These are phyloP conservation scores for Pilasporangium apinafurcum DNA, from an alignment of 352 stramenopile genomes.

Conservation along the genomic window DNA sequence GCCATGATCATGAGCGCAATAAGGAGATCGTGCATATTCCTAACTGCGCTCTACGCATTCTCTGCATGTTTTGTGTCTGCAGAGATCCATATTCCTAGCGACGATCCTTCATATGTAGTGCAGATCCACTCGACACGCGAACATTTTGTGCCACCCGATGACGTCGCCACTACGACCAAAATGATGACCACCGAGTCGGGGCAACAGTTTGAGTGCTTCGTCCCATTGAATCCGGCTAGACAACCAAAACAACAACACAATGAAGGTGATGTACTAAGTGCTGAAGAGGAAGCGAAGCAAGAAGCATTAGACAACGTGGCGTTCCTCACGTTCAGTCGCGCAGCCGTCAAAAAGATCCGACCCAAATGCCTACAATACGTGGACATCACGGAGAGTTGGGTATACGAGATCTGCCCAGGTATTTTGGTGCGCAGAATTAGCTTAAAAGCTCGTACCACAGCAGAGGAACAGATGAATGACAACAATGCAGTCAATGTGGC, in stretches of 20 bases:
- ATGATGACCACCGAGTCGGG: conserved; percentile 60
- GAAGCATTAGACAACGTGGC: too few species aligned
- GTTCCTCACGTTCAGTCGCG: conserved; percentile 46
- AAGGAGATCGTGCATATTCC: too few species aligned
- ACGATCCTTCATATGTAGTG: conserved; percentile 56
- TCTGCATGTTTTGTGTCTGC: conserved; percentile 4
- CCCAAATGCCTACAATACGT: conserved; percentile 63
- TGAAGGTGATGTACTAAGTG: background rate
- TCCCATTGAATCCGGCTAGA: conserved; percentile 27
- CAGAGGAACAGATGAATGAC: too few species aligned
- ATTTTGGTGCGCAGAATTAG: conserved; percentile 48
- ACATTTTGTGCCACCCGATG: conserved; percentile 13
- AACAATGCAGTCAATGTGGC: conserved; percentile 1
- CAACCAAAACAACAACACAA: background rate
- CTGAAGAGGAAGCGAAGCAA: conserved; percentile 2
- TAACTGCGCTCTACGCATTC: too few species aligned
- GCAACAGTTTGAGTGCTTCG: conserved; percentile 68
- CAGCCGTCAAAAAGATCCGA: conserved; percentile 43
- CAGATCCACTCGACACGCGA: conserved; percentile 51
- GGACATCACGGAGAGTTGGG: conserved; percentile 33
- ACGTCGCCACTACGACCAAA: conserved; percentile 26
- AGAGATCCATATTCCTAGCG: too few species aligned
- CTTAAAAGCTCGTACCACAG: conserved; percentile 8
- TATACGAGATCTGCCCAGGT: conserved; percentile 65
- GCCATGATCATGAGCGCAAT: too few species aligned